Conservation (phyloP, 2,329 filamentous ascomycete species). For the Tolypocladium tropicale region DNA sequence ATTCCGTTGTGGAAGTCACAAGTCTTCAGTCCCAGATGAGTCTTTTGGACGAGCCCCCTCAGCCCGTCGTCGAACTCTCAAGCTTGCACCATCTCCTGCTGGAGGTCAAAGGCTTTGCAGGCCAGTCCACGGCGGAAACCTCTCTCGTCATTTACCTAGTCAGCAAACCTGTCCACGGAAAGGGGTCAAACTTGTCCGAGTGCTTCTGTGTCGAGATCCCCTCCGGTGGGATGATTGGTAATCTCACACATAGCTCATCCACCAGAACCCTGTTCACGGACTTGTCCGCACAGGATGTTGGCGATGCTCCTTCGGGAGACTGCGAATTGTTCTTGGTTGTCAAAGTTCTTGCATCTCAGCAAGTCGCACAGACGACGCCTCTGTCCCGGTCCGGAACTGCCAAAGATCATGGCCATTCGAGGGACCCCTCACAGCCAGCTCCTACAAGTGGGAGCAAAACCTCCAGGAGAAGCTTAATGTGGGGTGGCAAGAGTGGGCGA, state of each 20-base stretch:
- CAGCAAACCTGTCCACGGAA: slow-evolving; percentile 54
- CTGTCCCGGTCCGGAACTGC: slow-evolving; percentile 40
- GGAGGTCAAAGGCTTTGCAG: slow-evolving; percentile 73
- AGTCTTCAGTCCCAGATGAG: slow-evolving; percentile 94
- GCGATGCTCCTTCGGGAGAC: slow-evolving; percentile 50
- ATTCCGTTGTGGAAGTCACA: slow-evolving; percentile 86
- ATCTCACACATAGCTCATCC: slow-evolving; percentile 52
- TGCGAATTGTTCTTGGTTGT: slow-evolving; percentile 75
- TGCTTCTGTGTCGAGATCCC: slow-evolving; percentile 72
- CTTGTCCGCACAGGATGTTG: slow-evolving; percentile 65
- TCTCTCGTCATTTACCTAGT: slow-evolving; percentile 72
- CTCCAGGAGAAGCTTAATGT: slow-evolving; percentile 58
- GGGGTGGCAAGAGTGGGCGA: slow-evolving; percentile 49
- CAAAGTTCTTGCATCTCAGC: slow-evolving; percentile 57
- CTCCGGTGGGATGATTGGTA: slow-evolving; percentile 59
- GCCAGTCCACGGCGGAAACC: slow-evolving; percentile 63
- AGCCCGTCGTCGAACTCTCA: slow-evolving; percentile 53
- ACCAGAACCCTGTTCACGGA: slow-evolving; percentile 84
- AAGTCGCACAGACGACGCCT: slow-evolving; percentile 34
- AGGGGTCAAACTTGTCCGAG: slow-evolving; percentile 65
- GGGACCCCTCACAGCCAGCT: slow-evolving; percentile 36
- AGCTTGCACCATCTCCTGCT: slow-evolving; percentile 74
- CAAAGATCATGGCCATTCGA: slow-evolving; percentile 28
- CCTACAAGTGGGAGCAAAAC: slow-evolving; percentile 40
- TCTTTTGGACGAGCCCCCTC: slow-evolving; percentile 74